Percentiles rank a stretch among this genome's conserved stretches.
phyloP scores from a whole-genome alignment of 768 basidiomycete genomes.

The Rubroboletus satanas region DNA sequence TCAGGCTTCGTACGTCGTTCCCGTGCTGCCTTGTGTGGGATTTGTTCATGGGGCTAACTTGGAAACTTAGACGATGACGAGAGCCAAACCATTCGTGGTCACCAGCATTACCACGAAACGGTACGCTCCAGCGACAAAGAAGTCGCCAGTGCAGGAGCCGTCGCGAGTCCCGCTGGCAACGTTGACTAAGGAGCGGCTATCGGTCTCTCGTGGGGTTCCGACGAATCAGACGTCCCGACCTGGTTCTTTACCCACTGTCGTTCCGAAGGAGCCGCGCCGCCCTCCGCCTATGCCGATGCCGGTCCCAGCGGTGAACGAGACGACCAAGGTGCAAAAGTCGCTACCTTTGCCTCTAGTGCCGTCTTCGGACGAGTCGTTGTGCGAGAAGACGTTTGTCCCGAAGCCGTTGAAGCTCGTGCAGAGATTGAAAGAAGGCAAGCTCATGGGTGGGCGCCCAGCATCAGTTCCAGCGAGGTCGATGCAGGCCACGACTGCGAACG shows the following conservation, averaged over 20 bases:
- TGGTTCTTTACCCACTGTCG: background rate
- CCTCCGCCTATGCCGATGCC: background rate
- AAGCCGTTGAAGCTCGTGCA: background rate
- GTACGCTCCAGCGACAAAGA: background rate
- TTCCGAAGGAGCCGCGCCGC: background rate
- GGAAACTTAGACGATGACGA: background rate
- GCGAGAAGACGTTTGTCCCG: background rate
- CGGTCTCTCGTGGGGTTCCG: background rate
- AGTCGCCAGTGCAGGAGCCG: background rate
- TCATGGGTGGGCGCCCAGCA: background rate
- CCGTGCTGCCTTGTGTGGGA: background rate
- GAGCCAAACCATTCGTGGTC: constrained; percentile 12
- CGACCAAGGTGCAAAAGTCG: background rate
- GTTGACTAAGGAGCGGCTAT: background rate
- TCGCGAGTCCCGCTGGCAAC: background rate
- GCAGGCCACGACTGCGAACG: background rate
- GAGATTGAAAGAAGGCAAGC: background rate
- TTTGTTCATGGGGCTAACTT: background rate
- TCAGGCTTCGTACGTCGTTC: background rate
- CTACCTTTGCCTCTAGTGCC: background rate
- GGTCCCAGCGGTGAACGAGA: background rate
- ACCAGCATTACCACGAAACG: background rate
- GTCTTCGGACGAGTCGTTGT: too few species aligned
- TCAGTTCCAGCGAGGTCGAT: background rate
- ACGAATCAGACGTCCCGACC: background rate